Evolutionary conservation across 441 rosid genomes (phyloP), one percentile per base, ranked within the genome.

Genomic region (Adansonia madagascariensis): DNA sequence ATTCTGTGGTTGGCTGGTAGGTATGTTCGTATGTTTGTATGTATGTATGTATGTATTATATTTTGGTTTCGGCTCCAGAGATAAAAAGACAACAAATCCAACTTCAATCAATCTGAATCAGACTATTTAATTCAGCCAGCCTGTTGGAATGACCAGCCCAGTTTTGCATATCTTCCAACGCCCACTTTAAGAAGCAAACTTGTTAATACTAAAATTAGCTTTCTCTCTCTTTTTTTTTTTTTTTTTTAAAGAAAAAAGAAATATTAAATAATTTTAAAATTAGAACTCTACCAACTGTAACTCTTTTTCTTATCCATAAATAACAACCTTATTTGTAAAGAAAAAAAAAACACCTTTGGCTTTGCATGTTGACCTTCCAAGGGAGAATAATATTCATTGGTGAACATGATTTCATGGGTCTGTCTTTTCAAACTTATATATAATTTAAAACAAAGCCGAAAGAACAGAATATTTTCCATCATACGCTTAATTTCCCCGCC

Each of bases 301-400:
- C 4, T 2, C 39, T 35, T 35, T 35, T 35, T 24, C 27, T 24
- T 24, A 24, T 24, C 27, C 27, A 24, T 24, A 24, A 24, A 24
- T 24, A 24, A 24, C 27, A 24, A 24, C 27, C 27, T 24, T 24
- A 24, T 24, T 24, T 24, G 27, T 10, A 60, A 60, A 60, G 31
- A n/a, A 62, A 62, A 15, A 62, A 63, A 31, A 35, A 63, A 31
- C 5, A 8, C 27, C 3, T n/a, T 70, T 70, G 22, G 12, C 47
- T 8, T 27, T 4, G 61, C 46, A 18, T 39, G 20, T 76, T 44
- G 46, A 69, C 67, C 76, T 53, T 50, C 74, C 50, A 39, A 60
- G 44, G 49, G 15, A 31, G 44, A 44, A 62, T 60, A 27, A 15
- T 11, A 56, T 43, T 74, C 75, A 56, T 57, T 59, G 68, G 47